phyloP scores from a whole-genome alignment of 768 basidiomycete genomes.

The Kwoniella bestiolae region DNA sequence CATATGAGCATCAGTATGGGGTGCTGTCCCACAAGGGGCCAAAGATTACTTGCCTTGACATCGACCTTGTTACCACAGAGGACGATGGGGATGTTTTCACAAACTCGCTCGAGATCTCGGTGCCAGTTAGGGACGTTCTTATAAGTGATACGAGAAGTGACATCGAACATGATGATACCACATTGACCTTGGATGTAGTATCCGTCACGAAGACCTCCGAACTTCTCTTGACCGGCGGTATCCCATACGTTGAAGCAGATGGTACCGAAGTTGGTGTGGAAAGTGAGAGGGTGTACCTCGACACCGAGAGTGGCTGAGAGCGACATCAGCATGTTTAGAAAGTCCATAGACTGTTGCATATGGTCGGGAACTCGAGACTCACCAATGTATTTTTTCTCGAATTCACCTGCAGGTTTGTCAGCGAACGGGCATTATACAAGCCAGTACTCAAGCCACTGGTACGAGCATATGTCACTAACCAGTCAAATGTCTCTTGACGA shows the following conservation, averaged over 20 bases:
- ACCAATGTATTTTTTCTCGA: slow-evolving; percentile 99
- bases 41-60: slow-evolving; percentile 74
- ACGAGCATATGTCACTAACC: slow-evolving; percentile 29
- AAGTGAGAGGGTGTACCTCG: slow-evolving; percentile 94
- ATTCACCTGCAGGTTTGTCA: slow-evolving; percentile 69
- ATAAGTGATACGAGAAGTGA: slow-evolving; percentile 99
- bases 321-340: neutral
- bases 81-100: slow-evolving; percentile 99
- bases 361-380: slow-evolving; percentile 58
- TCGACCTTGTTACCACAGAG: slow-evolving; percentile 99
- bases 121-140: slow-evolving; percentile 99
- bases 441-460: neutral
- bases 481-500: slow-evolving; percentile 99
- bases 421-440: neutral
- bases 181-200: slow-evolving; percentile 68
- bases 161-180: slow-evolving; percentile 99
- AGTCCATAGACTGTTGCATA: neutral
- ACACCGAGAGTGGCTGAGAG: slow-evolving; percentile 93
- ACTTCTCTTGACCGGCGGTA: slow-evolving; percentile 99
- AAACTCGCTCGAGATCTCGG: slow-evolving; percentile 95
- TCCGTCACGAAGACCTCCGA: slow-evolving; percentile 96
- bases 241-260: slow-evolving; percentile 99
- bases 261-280: slow-evolving; percentile 97
- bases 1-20: neutral
- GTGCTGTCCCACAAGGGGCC: neutral